Base-by-base conservation (phyloP, 2,329 filamentous ascomycete genomes). In the Paecilomyces variotii region DNA sequence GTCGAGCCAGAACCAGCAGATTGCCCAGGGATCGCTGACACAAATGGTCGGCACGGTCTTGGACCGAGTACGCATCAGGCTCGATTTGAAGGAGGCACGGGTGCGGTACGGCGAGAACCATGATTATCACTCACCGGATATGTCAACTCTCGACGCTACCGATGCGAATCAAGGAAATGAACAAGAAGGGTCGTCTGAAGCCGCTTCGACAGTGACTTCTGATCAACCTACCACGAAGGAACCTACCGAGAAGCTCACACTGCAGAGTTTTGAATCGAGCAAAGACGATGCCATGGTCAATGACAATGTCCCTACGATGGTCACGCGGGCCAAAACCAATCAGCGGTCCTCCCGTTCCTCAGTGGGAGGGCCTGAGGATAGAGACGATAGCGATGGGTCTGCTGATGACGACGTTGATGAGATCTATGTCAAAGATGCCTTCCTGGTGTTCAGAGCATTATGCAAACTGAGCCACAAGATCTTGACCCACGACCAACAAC, bases 11-110 rank as follows among this genome's bases (percentile, higher is more conserved):
- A 99, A 97, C 72, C 94, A 99, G 78, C 92, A 96, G 74, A 90
- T 97, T 55, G 95, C 95, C 1, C 95, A 99, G 73, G 94, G 94
- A 2, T 97, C 94, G 3, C 79, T 99, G 69, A 96, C 93, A 2
- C 94, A 99, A 76, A 99, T 99, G 94, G 91, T 97, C 45, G 92
- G 93, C 64, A 97, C 93, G 1, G 94, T 99, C 2, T 99, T 99
- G 68, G 94, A 99, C 74, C 82, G 94, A 61, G 93, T 99, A 63
- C 95, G 94, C 77, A 84, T 84, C 0, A 84, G 94, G 56, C 78
- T 99, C 61, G 87, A 92, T 59, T 86, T 91, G 79, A 97, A 96
- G 74, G 92, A 97, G 70, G 82, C 89, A 35, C 84, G 91, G 24
- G 67, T 88, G 58, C 73, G 74, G 53, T 74, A 77, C 35, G 64